These are phyloP conservation scores for Eutrema heterophyllum DNA, from an alignment of 345 rosid species.

Conservation along the genomic window DNA sequence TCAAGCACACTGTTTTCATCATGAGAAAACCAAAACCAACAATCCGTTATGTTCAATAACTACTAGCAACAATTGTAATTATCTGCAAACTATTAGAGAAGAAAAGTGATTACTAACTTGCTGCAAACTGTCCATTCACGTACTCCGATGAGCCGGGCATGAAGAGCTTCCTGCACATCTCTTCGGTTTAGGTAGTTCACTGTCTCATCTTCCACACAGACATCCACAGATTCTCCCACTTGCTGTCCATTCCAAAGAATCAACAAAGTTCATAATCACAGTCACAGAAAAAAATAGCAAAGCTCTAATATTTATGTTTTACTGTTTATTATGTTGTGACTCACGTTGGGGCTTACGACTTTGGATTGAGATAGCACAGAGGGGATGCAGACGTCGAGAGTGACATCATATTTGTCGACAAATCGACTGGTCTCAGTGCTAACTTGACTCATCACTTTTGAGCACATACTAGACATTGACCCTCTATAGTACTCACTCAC, in stretches of 20 bases:
- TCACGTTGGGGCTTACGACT: constrained; percentile 64
- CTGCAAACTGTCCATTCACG: constrained; percentile 82
- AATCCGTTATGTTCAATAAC: not conserved
- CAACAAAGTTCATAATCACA: not conserved
- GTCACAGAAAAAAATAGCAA: not conserved
- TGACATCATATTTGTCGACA: constrained; percentile 92
- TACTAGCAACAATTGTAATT: not conserved
- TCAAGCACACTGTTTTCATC: constrained; percentile 60
- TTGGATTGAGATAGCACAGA: constrained; percentile 77
- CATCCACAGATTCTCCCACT: constrained; percentile 74
- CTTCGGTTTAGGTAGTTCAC: constrained; percentile 78
- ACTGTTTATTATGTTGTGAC: constrained; percentile 1
- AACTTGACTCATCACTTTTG: constrained; percentile 85
- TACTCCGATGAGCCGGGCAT: constrained; percentile 83
- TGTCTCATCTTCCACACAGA: constrained; percentile 93
- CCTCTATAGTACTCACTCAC: constrained; percentile 86
- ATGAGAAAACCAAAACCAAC: not conserved
- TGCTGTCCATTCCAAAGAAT: constrained; percentile 40
- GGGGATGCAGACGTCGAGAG: constrained; percentile 89
- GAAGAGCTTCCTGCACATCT: constrained; percentile 92
- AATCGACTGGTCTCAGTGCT: constrained; percentile 78
- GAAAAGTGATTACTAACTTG: constrained; percentile 51
- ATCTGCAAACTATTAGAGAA: not conserved
- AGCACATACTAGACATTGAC: constrained; percentile 62
- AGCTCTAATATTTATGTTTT: not conserved